These are phyloP conservation scores for Coniferiporia sulphurascens DNA, from an alignment of 1,284 basidiomycete species.

Conservation along the genomic window DNA sequence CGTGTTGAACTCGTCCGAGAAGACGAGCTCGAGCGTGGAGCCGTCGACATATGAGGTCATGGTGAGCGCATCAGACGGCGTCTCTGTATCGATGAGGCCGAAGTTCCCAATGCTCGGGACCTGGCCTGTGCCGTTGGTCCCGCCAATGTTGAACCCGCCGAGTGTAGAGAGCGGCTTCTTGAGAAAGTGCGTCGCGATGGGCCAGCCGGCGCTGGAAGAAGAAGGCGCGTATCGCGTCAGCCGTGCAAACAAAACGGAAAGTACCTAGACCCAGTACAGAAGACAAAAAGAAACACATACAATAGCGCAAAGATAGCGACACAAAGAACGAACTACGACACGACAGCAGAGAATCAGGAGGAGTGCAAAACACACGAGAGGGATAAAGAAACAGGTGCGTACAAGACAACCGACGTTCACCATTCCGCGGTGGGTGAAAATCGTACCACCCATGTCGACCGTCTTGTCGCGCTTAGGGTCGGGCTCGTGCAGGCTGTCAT, in stretches of 20 bases:
- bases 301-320: conserved; percentile 66
- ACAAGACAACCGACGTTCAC: conserved; percentile 72
- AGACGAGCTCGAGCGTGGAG: conserved; percentile 61
- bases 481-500: conserved; percentile 72
- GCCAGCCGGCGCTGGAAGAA: conserved; percentile 66
- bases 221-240: too few species aligned
- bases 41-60: conserved; percentile 51
- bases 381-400: background rate
- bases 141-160: conserved; percentile 76
- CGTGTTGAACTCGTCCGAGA: conserved; percentile 86
- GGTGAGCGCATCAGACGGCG: conserved; percentile 58
- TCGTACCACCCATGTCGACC: conserved; percentile 52
- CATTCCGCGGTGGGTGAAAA: conserved; percentile 70
- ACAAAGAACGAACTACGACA: conserved; percentile 43
- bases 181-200: conserved; percentile 68
- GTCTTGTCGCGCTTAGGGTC: conserved; percentile 67
- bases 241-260: background rate
- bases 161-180: conserved; percentile 41
- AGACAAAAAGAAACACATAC: conserved; percentile 37
- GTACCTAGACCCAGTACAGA: background rate
- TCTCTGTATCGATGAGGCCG: conserved; percentile 73
- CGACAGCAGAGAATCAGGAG: background rate
- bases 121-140: conserved; percentile 76
- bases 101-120: conserved; percentile 66
- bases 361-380: background rate